Conservation (phyloP, 1,284 basidiomycete species). For the Ustilago xerochloae region DNA sequence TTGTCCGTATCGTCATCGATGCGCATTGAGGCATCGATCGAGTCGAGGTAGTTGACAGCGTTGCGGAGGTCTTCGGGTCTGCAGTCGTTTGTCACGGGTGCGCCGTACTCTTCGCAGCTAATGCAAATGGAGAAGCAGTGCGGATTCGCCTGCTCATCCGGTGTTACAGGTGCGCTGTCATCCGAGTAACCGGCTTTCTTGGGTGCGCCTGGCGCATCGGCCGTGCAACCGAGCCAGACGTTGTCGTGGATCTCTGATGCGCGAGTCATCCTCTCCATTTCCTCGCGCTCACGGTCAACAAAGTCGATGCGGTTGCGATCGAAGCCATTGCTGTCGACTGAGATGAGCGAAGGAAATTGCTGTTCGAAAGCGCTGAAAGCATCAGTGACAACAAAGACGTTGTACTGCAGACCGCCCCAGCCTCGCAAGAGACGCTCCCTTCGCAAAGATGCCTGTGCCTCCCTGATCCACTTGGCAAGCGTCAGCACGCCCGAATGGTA, state of each 20-base stretch:
- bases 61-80: conserved; percentile 71
- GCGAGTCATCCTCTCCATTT: conserved; percentile 87
- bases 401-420: conserved; percentile 77
- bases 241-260: conserved; percentile 80
- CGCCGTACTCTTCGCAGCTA: conserved; percentile 77
- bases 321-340: conserved; percentile 71
- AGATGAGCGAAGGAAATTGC: conserved; percentile 71
- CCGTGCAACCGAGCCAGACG: conserved; percentile 70
- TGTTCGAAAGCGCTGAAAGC: conserved; percentile 72
- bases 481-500: conserved; percentile 52
- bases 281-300: conserved; percentile 78
- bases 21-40: conserved; percentile 73
- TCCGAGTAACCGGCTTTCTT: conserved; percentile 10
- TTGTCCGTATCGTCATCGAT: conserved; percentile 73
- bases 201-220: conserved; percentile 46
- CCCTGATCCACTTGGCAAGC: conserved; percentile 56
- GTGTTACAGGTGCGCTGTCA: conserved; percentile 37
- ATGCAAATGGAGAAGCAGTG: conserved; percentile 83
- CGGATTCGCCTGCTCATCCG: conserved; percentile 73
- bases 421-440: conserved; percentile 72
- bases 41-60: conserved; percentile 72
- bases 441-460: conserved; percentile 60
- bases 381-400: conserved; percentile 84
- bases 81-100: conserved; percentile 69
- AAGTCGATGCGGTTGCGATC: conserved; percentile 71